Percentiles rank a stretch among this genome's conserved stretches.
These are phyloP conservation scores for Trichoderma gamsii DNA, from an alignment of 495 filamentous ascomycete genomes.

Conservation along the genomic window DNA sequence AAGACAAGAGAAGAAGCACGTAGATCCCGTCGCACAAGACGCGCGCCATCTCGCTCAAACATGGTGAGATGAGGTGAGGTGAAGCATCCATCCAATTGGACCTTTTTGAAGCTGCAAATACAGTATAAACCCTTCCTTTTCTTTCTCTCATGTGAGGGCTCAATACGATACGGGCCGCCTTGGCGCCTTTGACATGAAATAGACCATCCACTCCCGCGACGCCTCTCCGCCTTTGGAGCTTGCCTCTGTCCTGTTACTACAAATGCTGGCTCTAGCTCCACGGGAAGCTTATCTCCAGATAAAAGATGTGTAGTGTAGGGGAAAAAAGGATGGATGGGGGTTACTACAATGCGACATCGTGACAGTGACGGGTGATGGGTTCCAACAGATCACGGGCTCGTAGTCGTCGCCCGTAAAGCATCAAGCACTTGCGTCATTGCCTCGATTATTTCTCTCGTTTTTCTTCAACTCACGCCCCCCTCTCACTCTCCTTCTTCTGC, in stretches of 20 bases:
- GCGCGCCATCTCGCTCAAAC: background rate
- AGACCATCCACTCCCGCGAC: background rate
- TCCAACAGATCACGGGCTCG: background rate
- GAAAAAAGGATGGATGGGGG: background rate
- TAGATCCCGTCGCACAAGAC: background rate
- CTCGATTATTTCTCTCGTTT: background rate
- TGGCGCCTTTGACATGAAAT: background rate
- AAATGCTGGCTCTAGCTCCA: background rate
- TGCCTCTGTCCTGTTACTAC: background rate
- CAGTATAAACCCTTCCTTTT: background rate
- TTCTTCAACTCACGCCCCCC: background rate
- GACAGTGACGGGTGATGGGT: conserved; percentile 3
- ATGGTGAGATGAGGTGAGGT: background rate
- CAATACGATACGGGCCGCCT: conserved; percentile 11
- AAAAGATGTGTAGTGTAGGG: background rate
- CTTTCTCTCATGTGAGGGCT: background rate
- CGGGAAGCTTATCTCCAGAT: background rate
- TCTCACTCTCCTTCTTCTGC: background rate
- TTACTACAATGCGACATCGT: conserved; percentile 9
- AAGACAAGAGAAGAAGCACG: background rate
- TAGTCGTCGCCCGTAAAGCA: background rate
- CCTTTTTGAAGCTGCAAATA: background rate
- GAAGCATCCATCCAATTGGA: background rate
- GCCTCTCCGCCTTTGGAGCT: background rate
- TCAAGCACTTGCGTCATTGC: background rate